phyloP scores from a whole-genome alignment of 2,329 filamentous ascomycete genomes.

The Raffaelea deltoideospora region DNA sequence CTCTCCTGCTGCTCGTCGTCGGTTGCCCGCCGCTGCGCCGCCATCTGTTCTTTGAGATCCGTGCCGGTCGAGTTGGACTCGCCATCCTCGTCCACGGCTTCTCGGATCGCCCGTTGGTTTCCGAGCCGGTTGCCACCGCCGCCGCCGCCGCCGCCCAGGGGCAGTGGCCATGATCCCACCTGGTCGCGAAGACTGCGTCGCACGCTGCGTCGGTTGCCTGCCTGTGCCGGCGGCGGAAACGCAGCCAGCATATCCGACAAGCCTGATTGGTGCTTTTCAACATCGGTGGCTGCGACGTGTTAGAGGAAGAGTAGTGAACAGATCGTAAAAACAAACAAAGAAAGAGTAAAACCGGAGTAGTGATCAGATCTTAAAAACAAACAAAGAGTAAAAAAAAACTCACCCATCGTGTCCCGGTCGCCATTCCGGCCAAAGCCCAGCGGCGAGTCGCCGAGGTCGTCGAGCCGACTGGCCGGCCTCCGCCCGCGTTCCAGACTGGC shows the following conservation, averaged over 20 bases:
- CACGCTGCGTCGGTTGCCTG: slow-evolving; percentile 22
- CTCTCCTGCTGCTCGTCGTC: no score
- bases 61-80: slow-evolving; percentile 4
- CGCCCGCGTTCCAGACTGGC: slow-evolving; percentile 75
- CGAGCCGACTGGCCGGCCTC: slow-evolving; percentile 43
- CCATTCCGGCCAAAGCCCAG: slow-evolving; percentile 18
- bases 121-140: no score
- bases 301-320: not conserved
- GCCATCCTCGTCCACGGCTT: slow-evolving; percentile 2
- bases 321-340: not conserved
- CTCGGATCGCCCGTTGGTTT: not conserved
- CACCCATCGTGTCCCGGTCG: slow-evolving; percentile 26
- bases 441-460: slow-evolving; percentile 35
- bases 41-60: slow-evolving; percentile 10
- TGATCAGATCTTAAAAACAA: no score
- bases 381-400: no score
- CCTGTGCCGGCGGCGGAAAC: slow-evolving; percentile 46
- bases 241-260: slow-evolving; percentile 51
- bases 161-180: slow-evolving; percentile 36
- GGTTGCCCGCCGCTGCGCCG: no score
- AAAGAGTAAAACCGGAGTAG: no score
- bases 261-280: slow-evolving; percentile 33
- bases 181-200: slow-evolving; percentile 32
- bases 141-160: slow-evolving; percentile 11
- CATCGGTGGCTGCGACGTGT: slow-evolving; percentile 11